phyloP scores from a whole-genome alignment of 257 asterid species.

The Solanum chiquidenum region DNA sequence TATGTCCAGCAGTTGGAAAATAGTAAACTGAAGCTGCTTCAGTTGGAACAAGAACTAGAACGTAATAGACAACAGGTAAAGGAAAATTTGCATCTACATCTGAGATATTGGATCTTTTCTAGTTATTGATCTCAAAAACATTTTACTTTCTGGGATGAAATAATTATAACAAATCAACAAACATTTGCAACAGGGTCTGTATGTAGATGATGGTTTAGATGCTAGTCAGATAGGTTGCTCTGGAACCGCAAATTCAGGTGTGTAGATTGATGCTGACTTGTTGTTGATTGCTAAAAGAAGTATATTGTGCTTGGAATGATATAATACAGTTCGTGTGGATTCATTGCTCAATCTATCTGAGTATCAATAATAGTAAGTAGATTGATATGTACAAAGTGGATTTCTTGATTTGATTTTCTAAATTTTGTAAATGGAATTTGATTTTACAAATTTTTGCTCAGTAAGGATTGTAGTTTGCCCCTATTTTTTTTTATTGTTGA shows the following conservation, averaged over 20 bases:
- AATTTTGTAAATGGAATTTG: not conserved
- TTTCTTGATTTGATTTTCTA: not conserved
- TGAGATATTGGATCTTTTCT: not conserved
- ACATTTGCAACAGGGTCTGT: constrained; percentile 40
- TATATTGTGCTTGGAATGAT: not conserved
- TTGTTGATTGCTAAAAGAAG: not conserved
- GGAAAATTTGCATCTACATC: not conserved
- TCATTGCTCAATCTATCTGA: not conserved
- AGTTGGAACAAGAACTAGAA: constrained; percentile 84
- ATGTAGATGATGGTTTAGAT: constrained; percentile 45
- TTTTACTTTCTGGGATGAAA: not conserved
- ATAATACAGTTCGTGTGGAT: not conserved
- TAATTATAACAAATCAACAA: constrained; percentile 1
- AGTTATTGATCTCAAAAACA: not conserved
- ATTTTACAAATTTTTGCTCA: not conserved
- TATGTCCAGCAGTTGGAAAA: constrained; percentile 90
- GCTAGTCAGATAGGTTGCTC: constrained; percentile 48
- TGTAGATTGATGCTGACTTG: constrained; percentile 4
- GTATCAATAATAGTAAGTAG: not conserved
- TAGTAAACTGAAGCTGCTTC: constrained; percentile 61
- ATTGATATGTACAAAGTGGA: not conserved
- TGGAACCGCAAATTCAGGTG: constrained; percentile 60
- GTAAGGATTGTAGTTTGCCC: not conserved
- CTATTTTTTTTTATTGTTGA: not conserved
- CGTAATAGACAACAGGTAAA: constrained; percentile 63